Evolutionary conservation across 345 rosid species (phyloP), one percentile per base, ranked within the genome.

Genomic region (Gynandropsis gynandra): DNA sequence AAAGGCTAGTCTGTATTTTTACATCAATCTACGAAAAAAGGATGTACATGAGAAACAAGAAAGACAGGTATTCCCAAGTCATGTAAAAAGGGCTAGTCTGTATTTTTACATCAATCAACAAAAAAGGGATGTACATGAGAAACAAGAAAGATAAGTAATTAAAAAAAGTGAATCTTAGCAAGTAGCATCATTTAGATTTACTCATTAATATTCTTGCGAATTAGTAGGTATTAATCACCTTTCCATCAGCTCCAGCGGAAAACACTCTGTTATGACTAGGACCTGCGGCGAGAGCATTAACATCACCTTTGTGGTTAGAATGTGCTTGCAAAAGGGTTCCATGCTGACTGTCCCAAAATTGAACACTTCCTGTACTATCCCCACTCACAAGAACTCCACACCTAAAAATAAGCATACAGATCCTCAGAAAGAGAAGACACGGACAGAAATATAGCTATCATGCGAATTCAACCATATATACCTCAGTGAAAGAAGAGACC

Each of bases 171-270:
- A 52, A 52, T 35, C 36, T 45, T 1, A 51, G 47, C 36, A 37
- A 16, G 17, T 17, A 39, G 15, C 52, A 34, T 33, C 4, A 13
- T 33, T 42, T 15, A 50, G 36, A 60, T 46, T 9, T 49, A 24
- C 33, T 35, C 13, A 12, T 13, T 18, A 56, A 32, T 8, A 57
- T 21, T 34, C 43, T 33, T 37, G 48, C 47, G 46, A 37, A 56
- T 16, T 13, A 36, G 19, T n/a, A 17, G n/a, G 38, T 43, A 16
- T 27, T 36, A 65, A 43, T 53, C 59, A 86, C 96, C 96, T 87
- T 90, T 62, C 98, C 98, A 72, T 90, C 96, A 16, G 95, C 77
- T 58, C 98, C 96, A 43, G 95, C 82, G 63, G 96, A 87, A 56
- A 82, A 90, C 55, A 90, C 96, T 69, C 85, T 73, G 47, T 70